Percentiles rank a stretch among this genome's conserved stretches.
Evolutionary conservation across 345 rosid genomes (phyloP).

Genomic region (Rhizophora apiculata): DNA sequence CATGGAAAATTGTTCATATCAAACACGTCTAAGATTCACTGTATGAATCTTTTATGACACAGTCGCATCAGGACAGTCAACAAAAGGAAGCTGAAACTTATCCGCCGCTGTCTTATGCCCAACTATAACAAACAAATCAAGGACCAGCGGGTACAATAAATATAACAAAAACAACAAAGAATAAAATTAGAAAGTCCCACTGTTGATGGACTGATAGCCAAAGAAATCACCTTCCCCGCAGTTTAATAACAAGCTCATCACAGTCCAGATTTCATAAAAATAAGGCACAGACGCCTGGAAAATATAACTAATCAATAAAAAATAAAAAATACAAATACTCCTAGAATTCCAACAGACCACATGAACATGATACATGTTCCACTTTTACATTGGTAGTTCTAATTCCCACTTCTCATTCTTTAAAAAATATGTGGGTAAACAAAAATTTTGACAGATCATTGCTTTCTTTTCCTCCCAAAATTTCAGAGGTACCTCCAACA

Average conservation of each 20-base stretch:
- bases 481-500: not conserved
- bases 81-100: too few relatives aligned
- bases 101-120: too few relatives aligned
- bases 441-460: slow-evolving; percentile 4
- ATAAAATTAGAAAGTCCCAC: too few relatives aligned
- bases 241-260: slow-evolving; percentile 4
- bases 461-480: slow-evolving; percentile 3
- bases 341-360: slow-evolving; percentile 8
- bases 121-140: too few relatives aligned
- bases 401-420: not conserved
- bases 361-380: slow-evolving; percentile 16
- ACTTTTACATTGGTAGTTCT: slow-evolving; percentile 13
- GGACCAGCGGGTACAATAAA: too few relatives aligned
- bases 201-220: too few relatives aligned
- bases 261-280: not conserved
- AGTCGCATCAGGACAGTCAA: too few relatives aligned
- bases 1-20: too few relatives aligned
- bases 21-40: too few relatives aligned
- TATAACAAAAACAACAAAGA: too few relatives aligned
- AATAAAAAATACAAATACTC: not conserved
- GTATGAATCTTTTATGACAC: too few relatives aligned
- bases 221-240: not conserved
- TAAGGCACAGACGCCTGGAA: not conserved
- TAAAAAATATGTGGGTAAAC: slow-evolving; percentile 17
- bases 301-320: not conserved